Conservation (phyloP, 1,284 basidiomycete species). For the Malassezia psittaci region DNA sequence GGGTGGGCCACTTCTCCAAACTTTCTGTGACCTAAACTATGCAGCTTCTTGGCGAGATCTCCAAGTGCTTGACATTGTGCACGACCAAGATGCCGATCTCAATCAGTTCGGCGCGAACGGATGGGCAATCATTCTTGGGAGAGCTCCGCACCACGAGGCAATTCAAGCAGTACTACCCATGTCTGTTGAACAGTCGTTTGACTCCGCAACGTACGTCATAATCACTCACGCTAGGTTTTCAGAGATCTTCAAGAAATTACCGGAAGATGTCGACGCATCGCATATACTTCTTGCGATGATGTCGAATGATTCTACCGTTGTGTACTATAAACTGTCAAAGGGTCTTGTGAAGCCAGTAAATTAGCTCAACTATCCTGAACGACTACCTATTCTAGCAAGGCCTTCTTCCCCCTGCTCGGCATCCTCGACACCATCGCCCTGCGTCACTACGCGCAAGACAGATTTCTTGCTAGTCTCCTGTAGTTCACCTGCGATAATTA, state of each 20-base stretch:
- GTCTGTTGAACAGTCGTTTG: constrained; percentile 10
- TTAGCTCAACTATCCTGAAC: constrained; percentile 26
- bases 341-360: constrained; percentile 45
- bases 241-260: constrained; percentile 20
- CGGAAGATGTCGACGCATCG: constrained; percentile 14
- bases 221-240: constrained; percentile 3
- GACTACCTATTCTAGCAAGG: constrained; percentile 35
- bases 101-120: neutral
- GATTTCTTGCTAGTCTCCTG: constrained; percentile 99
- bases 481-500: constrained; percentile 93
- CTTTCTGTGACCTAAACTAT: constrained; percentile 42
- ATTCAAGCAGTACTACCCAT: constrained; percentile 12
- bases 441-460: constrained; percentile 68
- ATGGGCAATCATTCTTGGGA: constrained; percentile 9
- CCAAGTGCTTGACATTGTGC: constrained; percentile 16
- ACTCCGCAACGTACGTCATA: constrained; percentile 1
- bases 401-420: constrained; percentile 48
- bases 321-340: constrained; percentile 39
- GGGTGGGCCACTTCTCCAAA: constrained; percentile 39
- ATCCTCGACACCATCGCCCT: constrained; percentile 47
- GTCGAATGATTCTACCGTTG: constrained; percentile 37
- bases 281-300: constrained; percentile 38
- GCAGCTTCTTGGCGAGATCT: constrained; percentile 35
- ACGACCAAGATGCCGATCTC: neutral
- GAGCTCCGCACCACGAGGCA: constrained; percentile 1